These are phyloP conservation scores for Penicillium daleae DNA, from an alignment of 495 filamentous ascomycete genomes.

Conservation along the genomic window DNA sequence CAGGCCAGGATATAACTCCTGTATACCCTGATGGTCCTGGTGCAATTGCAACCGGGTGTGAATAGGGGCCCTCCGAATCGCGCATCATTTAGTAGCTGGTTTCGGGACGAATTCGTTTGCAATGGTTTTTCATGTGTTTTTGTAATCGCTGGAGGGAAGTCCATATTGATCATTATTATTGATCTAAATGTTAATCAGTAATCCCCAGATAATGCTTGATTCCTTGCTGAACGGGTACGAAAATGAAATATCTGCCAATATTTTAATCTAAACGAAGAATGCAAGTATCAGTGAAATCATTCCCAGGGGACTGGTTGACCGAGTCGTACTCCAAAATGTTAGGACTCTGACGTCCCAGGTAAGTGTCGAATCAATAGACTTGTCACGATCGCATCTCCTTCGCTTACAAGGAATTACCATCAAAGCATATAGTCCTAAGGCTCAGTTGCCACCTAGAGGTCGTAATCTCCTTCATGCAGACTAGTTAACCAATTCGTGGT, in stretches of 20 bases:
- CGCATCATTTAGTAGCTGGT: background rate
- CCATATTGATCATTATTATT: no score
- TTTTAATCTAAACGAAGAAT: background rate
- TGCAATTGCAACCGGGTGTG: conserved; percentile 26
- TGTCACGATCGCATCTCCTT: no score
- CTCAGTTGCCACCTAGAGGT: no score
- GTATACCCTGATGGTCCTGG: conserved; percentile 25
- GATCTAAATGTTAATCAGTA: no score
- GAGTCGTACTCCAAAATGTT: no score
- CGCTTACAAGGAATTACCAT: no score
- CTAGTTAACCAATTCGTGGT: no score
- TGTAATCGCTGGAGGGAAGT: background rate
- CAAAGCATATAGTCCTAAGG: no score
- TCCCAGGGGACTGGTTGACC: no score
- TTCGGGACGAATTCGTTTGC: background rate
- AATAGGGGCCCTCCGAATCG: background rate
- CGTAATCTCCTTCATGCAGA: no score
- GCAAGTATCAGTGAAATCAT: background rate
- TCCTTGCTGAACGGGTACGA: background rate
- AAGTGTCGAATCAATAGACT: no score
- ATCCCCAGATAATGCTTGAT: background rate
- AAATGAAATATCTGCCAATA: background rate
- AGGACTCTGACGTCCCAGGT: no score
- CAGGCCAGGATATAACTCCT: conserved; percentile 16
- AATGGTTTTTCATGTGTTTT: background rate